phyloP scores from a whole-genome alignment of 176 grass and related monocot genomes.

The Poa annua region DNA sequence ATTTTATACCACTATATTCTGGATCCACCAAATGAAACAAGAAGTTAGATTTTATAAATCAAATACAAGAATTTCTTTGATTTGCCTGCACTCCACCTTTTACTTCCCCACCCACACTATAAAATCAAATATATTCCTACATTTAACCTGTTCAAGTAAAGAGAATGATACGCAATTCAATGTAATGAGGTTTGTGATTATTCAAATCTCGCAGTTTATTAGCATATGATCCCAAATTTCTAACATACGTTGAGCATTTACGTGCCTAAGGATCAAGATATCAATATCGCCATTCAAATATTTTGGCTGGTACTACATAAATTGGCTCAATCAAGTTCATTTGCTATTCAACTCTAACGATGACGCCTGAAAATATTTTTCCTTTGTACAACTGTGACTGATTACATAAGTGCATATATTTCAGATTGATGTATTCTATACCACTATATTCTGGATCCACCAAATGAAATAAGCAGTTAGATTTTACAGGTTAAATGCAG shows the following conservation, averaged over 20 bases:
- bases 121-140: too few species aligned
- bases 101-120: too few species aligned
- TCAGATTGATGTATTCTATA: neutral
- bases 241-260: neutral
- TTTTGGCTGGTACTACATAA: neutral
- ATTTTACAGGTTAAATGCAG: neutral
- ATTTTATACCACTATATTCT: neutral
- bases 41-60: neutral
- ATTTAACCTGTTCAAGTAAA: neutral
- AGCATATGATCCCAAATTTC: neutral
- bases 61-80: neutral
- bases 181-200: neutral
- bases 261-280: slow-evolving; percentile 20
- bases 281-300: neutral
- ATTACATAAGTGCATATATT: neutral
- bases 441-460: neutral
- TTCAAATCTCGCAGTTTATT: neutral
- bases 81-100: neutral
- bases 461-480: neutral
- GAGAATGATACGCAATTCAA: neutral
- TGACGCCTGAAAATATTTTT: neutral
- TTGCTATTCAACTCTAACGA: neutral
- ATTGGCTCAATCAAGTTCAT: neutral
- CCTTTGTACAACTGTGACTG: neutral
- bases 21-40: slow-evolving; percentile 2